Base-by-base conservation (phyloP, 2,329 filamentous ascomycete species). In the Colletotrichum sidae region DNA sequence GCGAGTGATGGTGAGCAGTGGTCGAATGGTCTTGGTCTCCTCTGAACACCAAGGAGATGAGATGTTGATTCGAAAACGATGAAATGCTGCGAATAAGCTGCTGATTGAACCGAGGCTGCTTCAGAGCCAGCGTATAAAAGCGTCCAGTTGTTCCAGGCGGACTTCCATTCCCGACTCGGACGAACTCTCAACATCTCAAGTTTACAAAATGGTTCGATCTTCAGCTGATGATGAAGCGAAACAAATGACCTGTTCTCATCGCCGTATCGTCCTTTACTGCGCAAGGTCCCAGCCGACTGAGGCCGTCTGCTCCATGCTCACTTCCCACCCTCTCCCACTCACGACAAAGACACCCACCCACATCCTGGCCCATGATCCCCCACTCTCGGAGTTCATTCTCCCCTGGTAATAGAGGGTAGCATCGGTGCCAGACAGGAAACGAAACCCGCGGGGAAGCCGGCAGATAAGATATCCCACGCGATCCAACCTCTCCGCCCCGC, bases 151-250 rank as follows among this genome's bases (percentile, higher is more conserved):
- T 33, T 8, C 8, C 15, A 25, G 25, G 25, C 4, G 6, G 5
- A 9, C 10, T 33, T 12, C 25, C 6, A 35, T 13, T 39, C 37
- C 33, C 1, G 53, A 34, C 0, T 12, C n/a, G 2, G 15, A 38
- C 13, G 13, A 37, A 25, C 8, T 4, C 15, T 38, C 10, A 45
- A 54, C 35, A 7, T 42, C 13, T 17, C 33, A 60, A 37, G 10
- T 39, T 4, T 11, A 10, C 17, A 11, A 44, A 34, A 47, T 64
- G 55, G 42, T 35, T 60, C 56, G 50, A 64, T 55, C 4, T 60
- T 42, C 38, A 34, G 56, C 49, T 33, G 56, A 60, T 50, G 50
- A 9, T 44, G 42, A 38, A 11, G 17, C 39, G 35, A 37, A 46
- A 34, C 15, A 42, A 8, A 35, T 42, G 9, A n/a, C 25, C 11